Conservation (phyloP, 345 rosid species). For the Gossypium mustelinum region DNA sequence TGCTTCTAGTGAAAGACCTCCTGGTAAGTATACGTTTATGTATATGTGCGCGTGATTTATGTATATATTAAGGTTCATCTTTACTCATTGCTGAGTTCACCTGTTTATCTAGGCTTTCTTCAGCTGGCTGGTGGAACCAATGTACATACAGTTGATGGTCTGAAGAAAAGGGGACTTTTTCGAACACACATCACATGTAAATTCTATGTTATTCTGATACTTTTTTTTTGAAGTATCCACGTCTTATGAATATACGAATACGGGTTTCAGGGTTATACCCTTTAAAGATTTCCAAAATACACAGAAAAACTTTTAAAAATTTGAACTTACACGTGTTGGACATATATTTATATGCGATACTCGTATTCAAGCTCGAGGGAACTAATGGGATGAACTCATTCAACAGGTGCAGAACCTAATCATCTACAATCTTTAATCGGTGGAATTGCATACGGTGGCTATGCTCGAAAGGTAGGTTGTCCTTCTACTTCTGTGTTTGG, state of each 20-base stretch:
- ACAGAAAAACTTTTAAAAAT: too few species aligned
- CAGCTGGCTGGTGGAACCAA: constrained; percentile 63
- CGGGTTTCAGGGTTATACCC: too few species aligned
- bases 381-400: constrained; percentile 2
- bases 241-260: not conserved
- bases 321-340: too few species aligned
- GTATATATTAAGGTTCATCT: not conserved
- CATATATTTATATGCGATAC: too few species aligned
- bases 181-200: constrained; percentile 25
- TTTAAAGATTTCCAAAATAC: too few species aligned
- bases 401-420: not conserved
- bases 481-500: too few species aligned
- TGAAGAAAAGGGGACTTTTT: constrained; percentile 44
- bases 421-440: constrained; percentile 25
- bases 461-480: constrained; percentile 47
- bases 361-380: not conserved
- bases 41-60: too few species aligned
- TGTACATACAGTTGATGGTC: constrained; percentile 43
- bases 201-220: not conserved
- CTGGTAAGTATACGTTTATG: constrained; percentile 23
- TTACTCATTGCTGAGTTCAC: not conserved
- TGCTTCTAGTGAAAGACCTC: constrained; percentile 43
- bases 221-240: too few species aligned
- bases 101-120: constrained; percentile 40
- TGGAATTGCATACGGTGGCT: constrained; percentile 58